Evolutionary conservation across 129 eudicot species (phyloP).

Genomic region (Flaveria trinervia): DNA sequence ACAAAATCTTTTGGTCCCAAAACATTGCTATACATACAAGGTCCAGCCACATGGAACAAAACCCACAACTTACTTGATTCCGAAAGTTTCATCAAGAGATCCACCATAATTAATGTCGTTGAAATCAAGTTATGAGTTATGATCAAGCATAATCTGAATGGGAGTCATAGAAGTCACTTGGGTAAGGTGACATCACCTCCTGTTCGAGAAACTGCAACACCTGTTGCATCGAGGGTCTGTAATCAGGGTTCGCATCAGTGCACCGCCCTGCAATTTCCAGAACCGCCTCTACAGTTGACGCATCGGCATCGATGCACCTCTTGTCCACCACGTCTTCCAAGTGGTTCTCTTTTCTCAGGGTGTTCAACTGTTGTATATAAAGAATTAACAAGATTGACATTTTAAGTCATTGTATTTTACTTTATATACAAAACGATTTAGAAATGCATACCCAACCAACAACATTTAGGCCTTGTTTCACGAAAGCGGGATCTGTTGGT

Average conservation of each 20-base stretch:
- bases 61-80: constrained; percentile 9
- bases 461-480: constrained; percentile 80
- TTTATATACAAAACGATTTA: neutral
- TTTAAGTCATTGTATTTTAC: neutral
- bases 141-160: constrained; percentile 87
- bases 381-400: neutral
- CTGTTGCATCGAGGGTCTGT: constrained; percentile 78
- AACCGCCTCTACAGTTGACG: constrained; percentile 79
- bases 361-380: constrained; percentile 60
- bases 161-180: constrained; percentile 92
- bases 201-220: constrained; percentile 90
- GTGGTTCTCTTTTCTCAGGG: constrained; percentile 60
- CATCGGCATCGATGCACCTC: constrained; percentile 68
- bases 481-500: constrained; percentile 90
- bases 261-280: constrained; percentile 83
- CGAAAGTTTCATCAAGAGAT: constrained; percentile 29
- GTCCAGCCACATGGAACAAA: constrained; percentile 6
- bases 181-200: constrained; percentile 97
- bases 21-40: constrained; percentile 36
- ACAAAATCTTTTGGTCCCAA: constrained; percentile 29
- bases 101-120: constrained; percentile 6
- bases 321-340: constrained; percentile 71
- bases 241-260: constrained; percentile 86
- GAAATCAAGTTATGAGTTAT: neutral
- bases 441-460: constrained; percentile 85